phyloP scores from a whole-genome alignment of 306 rosid species.

The Sicyos baderoa region DNA sequence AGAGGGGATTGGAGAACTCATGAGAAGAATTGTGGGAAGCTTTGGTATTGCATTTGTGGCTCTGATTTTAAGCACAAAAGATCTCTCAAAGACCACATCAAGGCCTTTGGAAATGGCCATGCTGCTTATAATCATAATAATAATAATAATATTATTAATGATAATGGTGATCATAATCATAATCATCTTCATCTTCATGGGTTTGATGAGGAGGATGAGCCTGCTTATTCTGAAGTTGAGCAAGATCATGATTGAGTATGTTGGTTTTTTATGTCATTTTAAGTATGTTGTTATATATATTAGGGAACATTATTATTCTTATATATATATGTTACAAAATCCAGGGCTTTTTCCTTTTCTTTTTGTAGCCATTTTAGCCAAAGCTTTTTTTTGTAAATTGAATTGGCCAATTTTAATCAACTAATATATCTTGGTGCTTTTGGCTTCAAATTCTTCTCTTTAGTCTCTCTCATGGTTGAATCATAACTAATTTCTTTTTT shows the following conservation, averaged over 20 bases:
- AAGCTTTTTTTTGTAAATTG: constrained; percentile 12
- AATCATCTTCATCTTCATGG: constrained; percentile 23
- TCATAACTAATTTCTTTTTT: not conserved
- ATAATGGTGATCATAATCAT: not conserved
- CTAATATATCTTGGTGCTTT: not conserved
- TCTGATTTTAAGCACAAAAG: constrained; percentile 97
- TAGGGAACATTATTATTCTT: constrained; percentile 7
- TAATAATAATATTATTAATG: not conserved
- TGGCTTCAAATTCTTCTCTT: not conserved
- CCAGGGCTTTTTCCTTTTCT: not conserved
- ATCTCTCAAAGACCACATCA: constrained; percentile 82
- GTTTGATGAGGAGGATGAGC: constrained; percentile 86
- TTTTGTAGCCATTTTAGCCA: not conserved
- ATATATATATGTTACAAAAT: constrained; percentile 7
- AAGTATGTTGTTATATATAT: constrained; percentile 1
- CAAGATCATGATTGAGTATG: constrained; percentile 62
- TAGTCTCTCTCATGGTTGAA: not conserved
- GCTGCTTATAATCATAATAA: constrained; percentile 46
- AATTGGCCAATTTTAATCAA: constrained; percentile 6
- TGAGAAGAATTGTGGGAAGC: constrained; percentile 94
- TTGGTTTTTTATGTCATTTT: not conserved
- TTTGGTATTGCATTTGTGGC: constrained; percentile 94
- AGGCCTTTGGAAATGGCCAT: constrained; percentile 89
- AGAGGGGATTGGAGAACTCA: constrained; percentile 96
- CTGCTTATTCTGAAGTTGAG: constrained; percentile 79